A percentile compares a stretch with the other conserved stretches of the same genome.
Conservation (phyloP, 176 grass and related monocot genomes). For the Olyra latifolia region DNA sequence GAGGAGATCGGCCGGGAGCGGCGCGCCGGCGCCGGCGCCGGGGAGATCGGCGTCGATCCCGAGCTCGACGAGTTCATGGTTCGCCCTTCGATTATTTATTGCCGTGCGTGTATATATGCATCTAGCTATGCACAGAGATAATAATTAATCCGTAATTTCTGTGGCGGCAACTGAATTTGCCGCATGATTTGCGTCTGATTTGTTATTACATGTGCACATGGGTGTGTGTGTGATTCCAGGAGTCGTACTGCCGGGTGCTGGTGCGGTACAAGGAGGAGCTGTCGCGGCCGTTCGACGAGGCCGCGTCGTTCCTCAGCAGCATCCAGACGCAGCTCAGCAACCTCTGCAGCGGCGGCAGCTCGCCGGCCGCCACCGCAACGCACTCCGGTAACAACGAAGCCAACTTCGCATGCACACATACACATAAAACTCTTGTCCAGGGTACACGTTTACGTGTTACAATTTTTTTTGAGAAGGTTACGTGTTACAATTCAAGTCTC, state of each 20-base stretch:
- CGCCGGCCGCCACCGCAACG: constrained; percentile 29
- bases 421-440: neutral
- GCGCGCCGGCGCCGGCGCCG: constrained; percentile 16
- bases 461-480: no score
- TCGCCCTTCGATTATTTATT: neutral
- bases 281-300: constrained; percentile 73
- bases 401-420: neutral
- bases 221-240: constrained; percentile 31
- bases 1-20: constrained; percentile 68
- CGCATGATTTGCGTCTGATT: constrained; percentile 14
- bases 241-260: constrained; percentile 65
- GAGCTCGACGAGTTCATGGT: constrained; percentile 98
- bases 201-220: constrained; percentile 47
- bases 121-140: neutral
- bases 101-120: neutral
- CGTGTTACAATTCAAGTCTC: no score
- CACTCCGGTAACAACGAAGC: constrained; percentile 24
- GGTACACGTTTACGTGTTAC: neutral
- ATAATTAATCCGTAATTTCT: neutral
- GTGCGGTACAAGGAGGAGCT: constrained; percentile 84
- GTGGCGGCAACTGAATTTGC: neutral
- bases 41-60: constrained; percentile 69
- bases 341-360: constrained; percentile 52
- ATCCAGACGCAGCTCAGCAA: constrained; percentile 78
- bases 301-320: constrained; percentile 73